A percentile compares a stretch with the other conserved stretches of the same genome.
Conservation (phyloP, 208 protist species). For the Trypanosoma mega region DNA sequence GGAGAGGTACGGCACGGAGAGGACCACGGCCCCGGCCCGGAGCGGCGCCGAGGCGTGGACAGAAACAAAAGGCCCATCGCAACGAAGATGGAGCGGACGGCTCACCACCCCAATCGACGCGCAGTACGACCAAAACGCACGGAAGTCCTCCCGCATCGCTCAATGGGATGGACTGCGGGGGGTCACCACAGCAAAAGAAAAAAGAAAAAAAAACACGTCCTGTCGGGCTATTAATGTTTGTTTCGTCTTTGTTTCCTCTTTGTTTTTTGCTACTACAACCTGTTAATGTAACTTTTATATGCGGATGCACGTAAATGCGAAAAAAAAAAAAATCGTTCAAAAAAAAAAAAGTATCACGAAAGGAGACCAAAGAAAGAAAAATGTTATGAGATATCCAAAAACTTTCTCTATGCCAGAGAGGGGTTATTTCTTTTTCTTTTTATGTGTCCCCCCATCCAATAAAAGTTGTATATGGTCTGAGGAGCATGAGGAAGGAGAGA, state of each 20-base stretch:
- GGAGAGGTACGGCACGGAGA: conserved; percentile 66
- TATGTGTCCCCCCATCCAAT: no score
- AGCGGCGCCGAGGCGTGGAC: conserved; percentile 43
- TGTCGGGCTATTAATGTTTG: not conserved
- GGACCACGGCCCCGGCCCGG: conserved; percentile 49
- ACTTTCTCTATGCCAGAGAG: no score
- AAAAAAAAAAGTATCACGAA: no score
- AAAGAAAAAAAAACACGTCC: conserved; percentile 1
- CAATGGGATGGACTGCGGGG: not conserved
- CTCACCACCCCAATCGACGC: conserved; percentile 48
- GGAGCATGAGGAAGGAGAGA: not conserved
- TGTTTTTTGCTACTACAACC: no score
- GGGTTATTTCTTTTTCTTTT: no score
- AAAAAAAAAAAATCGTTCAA: no score
- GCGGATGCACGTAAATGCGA: not conserved
- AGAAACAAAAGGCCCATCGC: conserved; percentile 21
- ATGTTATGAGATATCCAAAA: no score
- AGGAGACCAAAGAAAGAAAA: no score
- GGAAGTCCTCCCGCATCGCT: conserved; percentile 6
- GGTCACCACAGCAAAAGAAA: conserved; percentile 14
- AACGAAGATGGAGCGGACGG: conserved; percentile 44
- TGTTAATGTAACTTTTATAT: no score
- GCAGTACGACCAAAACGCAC: conserved; percentile 57
- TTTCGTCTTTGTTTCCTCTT: no score
- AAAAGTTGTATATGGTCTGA: no score